Evolutionary conservation across 331 rosid species (phyloP), one percentile per base, ranked within the genome.

Genomic region (Ulmus americana): DNA sequence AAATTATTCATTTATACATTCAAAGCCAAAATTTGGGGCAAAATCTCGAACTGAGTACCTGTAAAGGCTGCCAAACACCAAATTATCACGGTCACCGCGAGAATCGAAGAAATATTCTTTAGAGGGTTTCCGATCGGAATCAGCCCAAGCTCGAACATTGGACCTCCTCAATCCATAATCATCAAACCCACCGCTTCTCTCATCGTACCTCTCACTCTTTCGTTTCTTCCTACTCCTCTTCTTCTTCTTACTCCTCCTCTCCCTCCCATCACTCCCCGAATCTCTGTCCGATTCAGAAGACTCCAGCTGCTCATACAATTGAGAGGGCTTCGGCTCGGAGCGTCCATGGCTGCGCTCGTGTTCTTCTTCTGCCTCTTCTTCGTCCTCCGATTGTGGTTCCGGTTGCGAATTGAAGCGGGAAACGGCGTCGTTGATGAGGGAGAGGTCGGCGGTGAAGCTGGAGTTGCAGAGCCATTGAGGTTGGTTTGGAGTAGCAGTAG

Each of bases 391-490:
- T 5, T 1, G 48, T 28, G 41, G 54, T 8, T n/a, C 58, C 8
- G 57, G 64, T 68, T 3, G 40, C 18, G 81, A 14, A n/a, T 40
- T 20, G 66, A 62, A 9, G 14, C 72, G 79, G 7, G 87, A 71
- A 38, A 89, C 84, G 76, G 76, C 83, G 58, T 85, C 73, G 85
- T 79, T 76, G 70, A 92, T 74, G 76, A 79, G 45, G 63, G 95
- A 68, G 42, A 82, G 46, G 64, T 86, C 78, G 73, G 89, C 39
- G 68, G 85, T 89, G 95, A 92, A 92, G 85, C 98, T 89, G 59
- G 96, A 67, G 73, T 86, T 92, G 73, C 46, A 7, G 69, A 92
- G 95, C 97, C 98, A 92, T 15, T 77, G 97, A 13, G 96, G 74
- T 40, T 49, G 76, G 77, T 69, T 38, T 85, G 5, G 80, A 58